Conservation (phyloP, 139 green algal species). For the Tetradesmus obliquus region DNA sequence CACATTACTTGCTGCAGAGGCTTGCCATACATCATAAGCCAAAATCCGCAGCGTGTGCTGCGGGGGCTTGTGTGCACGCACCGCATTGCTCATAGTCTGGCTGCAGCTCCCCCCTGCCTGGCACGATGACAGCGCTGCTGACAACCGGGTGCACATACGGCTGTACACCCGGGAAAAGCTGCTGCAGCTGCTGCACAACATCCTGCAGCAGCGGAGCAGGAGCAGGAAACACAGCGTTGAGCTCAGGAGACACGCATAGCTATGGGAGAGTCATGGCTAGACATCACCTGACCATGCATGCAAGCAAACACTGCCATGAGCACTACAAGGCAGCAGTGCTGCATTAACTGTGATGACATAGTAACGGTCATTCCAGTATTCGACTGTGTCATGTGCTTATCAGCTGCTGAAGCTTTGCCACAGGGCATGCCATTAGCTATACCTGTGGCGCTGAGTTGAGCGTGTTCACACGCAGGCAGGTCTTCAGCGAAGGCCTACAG, state of each 20-base stretch:
- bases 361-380: too few species aligned
- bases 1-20: too few species aligned
- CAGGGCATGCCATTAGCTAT: too few species aligned
- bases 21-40: too few species aligned
- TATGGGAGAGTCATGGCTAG: too few species aligned
- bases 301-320: too few species aligned
- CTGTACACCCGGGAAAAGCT: background rate
- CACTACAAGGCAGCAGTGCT: too few species aligned
- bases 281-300: too few species aligned
- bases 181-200: constrained; percentile 13
- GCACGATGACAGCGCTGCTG: constrained; percentile 30
- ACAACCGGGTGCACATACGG: constrained; percentile 15
- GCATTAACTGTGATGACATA: too few species aligned
- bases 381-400: too few species aligned
- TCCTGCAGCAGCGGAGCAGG: background rate
- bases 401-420: too few species aligned
- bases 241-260: background rate
- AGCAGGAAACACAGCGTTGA: background rate
- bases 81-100: constrained; percentile 39
- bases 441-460: constrained; percentile 2
- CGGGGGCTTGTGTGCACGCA: background rate
- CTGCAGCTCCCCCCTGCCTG: constrained; percentile 20
- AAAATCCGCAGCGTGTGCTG: too few species aligned
- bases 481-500: background rate
- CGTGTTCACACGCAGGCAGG: constrained; percentile 40